These are phyloP conservation scores for Willaertia magna DNA, from an alignment of 208 protist genomes.

Conservation along the genomic window DNA sequence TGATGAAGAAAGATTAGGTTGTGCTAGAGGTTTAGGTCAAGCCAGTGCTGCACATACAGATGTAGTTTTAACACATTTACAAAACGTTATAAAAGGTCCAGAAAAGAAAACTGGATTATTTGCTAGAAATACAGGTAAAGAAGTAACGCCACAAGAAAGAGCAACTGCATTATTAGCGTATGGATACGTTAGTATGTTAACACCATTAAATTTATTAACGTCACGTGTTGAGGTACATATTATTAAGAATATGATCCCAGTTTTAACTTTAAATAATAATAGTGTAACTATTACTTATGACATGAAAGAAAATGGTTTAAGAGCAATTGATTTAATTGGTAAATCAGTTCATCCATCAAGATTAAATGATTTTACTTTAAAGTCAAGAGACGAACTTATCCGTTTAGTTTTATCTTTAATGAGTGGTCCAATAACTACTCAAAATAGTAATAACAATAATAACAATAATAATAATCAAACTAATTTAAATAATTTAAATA, in stretches of 20 bases:
- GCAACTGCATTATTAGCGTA: neutral
- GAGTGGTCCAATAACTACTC: neutral
- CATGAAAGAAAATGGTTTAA: neutral
- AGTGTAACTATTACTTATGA: neutral
- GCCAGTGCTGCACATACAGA: neutral
- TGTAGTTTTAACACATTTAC: neutral
- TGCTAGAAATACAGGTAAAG: neutral
- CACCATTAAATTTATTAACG: neutral
- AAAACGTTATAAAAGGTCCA: neutral
- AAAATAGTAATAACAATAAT: neutral
- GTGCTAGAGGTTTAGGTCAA: neutral
- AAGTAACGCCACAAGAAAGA: neutral
- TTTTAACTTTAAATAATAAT: neutral
- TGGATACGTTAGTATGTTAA: neutral
- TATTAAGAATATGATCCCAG: neutral
- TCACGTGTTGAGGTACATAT: slow-evolving; percentile 3
- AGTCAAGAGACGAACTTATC: neutral
- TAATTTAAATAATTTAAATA: neutral
- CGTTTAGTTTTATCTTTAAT: neutral
- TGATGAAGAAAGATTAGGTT: neutral
- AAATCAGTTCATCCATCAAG: neutral
- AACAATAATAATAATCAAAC: neutral
- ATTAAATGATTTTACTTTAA: neutral
- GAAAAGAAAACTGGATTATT: neutral
- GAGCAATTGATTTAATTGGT: slow-evolving; percentile 2